Percentiles rank a stretch among this genome's conserved stretches.
phyloP scores from a whole-genome alignment of 352 stramenopile genomes.

The Pythium phragmiticola region DNA sequence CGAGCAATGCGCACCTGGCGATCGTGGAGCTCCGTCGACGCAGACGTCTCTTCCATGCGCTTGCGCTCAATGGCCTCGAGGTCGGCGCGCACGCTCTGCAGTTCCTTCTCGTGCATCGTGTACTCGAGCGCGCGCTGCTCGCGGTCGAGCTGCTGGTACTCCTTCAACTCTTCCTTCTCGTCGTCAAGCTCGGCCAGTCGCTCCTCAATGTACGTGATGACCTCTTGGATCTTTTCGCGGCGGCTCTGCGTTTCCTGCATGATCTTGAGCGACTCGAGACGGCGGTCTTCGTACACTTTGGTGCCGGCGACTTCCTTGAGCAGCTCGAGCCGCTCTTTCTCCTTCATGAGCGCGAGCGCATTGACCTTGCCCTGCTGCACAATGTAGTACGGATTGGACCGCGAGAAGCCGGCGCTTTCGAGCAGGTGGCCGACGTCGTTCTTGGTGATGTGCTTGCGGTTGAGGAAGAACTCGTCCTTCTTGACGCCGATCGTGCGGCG shows the following conservation, averaged over 20 bases:
- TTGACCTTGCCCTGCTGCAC: conserved; percentile 99
- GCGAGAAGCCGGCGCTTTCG: conserved; percentile 98
- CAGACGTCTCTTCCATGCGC: conserved; percentile 45
- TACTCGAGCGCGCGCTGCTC: conserved; percentile 96
- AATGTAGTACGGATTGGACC: conserved; percentile 99
- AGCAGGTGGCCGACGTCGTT: conserved; percentile 98
- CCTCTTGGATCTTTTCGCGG: conserved; percentile 96
- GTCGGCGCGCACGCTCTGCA: conserved; percentile 57
- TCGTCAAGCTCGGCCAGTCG: conserved; percentile 94
- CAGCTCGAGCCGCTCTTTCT: conserved; percentile 95
- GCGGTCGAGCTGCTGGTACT: conserved; percentile 95
- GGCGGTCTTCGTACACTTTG: conserved; percentile 99
- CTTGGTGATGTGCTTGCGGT: conserved; percentile 97
- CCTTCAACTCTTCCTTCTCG: conserved; percentile 98
- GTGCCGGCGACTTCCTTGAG: conserved; percentile 99
- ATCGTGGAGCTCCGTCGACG: conserved; percentile 65
- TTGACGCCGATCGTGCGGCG: conserved; percentile 98
- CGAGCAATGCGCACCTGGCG: conserved; percentile 54
- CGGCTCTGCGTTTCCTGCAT: conserved; percentile 96
- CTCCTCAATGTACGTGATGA: conserved; percentile 95
- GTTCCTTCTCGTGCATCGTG: conserved; percentile 92
- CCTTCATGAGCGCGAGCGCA: conserved; percentile 97
- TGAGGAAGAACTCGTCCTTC: conserved; percentile 99
- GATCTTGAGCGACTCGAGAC: conserved; percentile 95
- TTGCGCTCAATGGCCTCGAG: conserved; percentile 74